Conservation (phyloP, 257 asterid species). For the Cordia subcordata region DNA sequence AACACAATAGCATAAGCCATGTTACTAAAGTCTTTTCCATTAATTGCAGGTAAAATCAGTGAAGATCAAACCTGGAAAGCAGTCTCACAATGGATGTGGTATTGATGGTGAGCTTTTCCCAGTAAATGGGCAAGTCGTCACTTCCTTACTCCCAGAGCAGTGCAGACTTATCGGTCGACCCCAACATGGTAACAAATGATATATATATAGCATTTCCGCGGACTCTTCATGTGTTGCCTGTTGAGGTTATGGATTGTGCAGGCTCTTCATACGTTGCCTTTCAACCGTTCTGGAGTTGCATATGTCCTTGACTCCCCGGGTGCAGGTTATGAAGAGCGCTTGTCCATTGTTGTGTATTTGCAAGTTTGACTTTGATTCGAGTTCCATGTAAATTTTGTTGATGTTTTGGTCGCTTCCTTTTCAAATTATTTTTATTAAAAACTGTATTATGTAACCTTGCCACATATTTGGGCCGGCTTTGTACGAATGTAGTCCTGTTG, state of each 20-base stretch:
- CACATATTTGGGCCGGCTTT: no score
- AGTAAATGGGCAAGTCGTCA: conserved; percentile 64
- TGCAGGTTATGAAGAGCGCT: no score
- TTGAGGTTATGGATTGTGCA: no score
- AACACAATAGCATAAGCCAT: no score
- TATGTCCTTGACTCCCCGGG: no score
- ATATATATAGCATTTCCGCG: conserved; percentile 4
- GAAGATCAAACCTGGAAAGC: conserved; percentile 84
- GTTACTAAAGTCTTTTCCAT: no score
- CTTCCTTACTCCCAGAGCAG: conserved; percentile 89
- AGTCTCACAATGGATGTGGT: conserved; percentile 80
- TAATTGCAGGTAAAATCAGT: conserved; percentile 85
- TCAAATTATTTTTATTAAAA: no score
- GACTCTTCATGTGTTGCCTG: no score
- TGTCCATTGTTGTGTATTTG: background rate
- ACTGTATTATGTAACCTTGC: no score
- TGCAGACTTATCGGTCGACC: conserved; percentile 93
- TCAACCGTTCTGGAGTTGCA: no score
- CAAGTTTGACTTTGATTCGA: conserved; percentile 5
- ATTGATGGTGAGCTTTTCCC: conserved; percentile 96
- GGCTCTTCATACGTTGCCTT: no score
- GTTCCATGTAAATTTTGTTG: conserved; percentile 35
- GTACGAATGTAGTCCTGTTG: no score
- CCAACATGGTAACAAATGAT: conserved; percentile 33
- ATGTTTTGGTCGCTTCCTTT: background rate